Evolutionary conservation across 2,329 filamentous ascomycete genomes (phyloP).

Genomic region (Sodiomyces alkalinus): DNA sequence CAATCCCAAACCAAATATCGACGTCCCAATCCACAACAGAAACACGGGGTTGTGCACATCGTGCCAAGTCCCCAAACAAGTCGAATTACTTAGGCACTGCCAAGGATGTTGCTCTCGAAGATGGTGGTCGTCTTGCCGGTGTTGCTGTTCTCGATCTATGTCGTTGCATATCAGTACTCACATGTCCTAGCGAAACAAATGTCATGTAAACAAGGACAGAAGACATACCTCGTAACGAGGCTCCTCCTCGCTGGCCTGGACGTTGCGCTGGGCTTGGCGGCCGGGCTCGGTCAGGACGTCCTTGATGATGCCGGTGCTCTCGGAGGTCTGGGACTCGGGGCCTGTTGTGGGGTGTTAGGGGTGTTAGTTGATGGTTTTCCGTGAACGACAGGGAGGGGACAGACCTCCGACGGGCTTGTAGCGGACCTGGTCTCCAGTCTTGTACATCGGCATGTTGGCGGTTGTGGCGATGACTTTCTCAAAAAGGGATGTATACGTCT

Average conservation of each 20-base stretch:
- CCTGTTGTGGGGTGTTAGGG: conserved; percentile 14
- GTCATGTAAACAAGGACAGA: too few species aligned
- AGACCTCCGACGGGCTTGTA: conserved; percentile 26
- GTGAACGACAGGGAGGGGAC: conserved; percentile 3
- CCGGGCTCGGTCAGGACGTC: conserved; percentile 17
- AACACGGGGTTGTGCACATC: too few species aligned
- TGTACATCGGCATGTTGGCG: conserved; percentile 8
- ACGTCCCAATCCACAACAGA: too few species aligned
- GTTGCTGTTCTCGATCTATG: conserved; percentile 18
- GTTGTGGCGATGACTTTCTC: too few species aligned
- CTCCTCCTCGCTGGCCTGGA: conserved; percentile 16
- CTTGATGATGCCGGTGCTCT: conserved; percentile 19
- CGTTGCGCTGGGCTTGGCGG: conserved; percentile 17
- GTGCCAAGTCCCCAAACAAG: too few species aligned
- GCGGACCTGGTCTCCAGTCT: conserved; percentile 18
- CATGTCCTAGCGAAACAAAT: neutral
- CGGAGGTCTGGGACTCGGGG: conserved; percentile 20
- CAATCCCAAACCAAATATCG: too few species aligned
- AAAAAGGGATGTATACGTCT: too few species aligned
- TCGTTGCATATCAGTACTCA: neutral
- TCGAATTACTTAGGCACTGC: conserved; percentile 2
- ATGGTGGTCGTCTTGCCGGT: conserved; percentile 15
- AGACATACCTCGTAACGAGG: conserved; percentile 23
- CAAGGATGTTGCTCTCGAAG: conserved; percentile 16
- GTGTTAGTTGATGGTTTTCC: conserved; percentile 1